Evolutionary conservation across 257 asterid genomes (phyloP), one percentile per base, ranked within the genome.

Genomic region (Ophiorrhiza pumila): DNA sequence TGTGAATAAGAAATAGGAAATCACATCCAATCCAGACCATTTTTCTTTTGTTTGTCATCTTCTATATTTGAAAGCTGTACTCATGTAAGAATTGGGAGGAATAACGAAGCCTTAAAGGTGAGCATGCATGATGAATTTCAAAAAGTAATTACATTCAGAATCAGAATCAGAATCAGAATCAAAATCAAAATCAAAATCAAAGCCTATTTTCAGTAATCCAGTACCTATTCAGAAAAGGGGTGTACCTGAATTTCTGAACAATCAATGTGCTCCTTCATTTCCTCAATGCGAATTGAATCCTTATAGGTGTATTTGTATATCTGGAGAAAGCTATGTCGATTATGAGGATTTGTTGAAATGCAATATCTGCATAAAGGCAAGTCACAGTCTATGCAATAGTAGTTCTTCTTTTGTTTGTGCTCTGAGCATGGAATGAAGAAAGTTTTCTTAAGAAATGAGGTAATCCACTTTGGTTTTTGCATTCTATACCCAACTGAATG

Each of bases 211-310:
- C n/a, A n/a, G n/a, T n/a, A n/a, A n/a, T n/a, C n/a, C n/a, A n/a
- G n/a, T n/a, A n/a, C n/a, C n/a, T n/a, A n/a, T n/a, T n/a, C n/a
- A n/a, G n/a, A n/a, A 27, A 45, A 37, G 23, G 71, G 9, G 5
- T 17, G 29, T 67, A 45, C 59, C 29, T 67, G 59, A 67, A 46
- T 67, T 29, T 46, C 25, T 45, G 59, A 67, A 67, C 59, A 46
- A 67, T 46, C 58, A 46, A 67, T 27, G 10, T 67, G 14, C 12
- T 67, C 0, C 57, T 46, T 46, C 9, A 45, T 67, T 17, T 67
- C 43, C 43, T 27, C 71, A 46, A 29, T 32, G 29, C 71, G 59
- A 67, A 29, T 3, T 46, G 58, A 11, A 25, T 25, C 53, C 27
- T 1, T 45, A 12, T 65, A 43, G 39, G 39, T 23, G 41, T 27